Percentiles rank a stretch among this genome's conserved stretches.
These are phyloP conservation scores for Prunus yedoensis DNA, from an alignment of 331 rosid genomes.

Conservation along the genomic window DNA sequence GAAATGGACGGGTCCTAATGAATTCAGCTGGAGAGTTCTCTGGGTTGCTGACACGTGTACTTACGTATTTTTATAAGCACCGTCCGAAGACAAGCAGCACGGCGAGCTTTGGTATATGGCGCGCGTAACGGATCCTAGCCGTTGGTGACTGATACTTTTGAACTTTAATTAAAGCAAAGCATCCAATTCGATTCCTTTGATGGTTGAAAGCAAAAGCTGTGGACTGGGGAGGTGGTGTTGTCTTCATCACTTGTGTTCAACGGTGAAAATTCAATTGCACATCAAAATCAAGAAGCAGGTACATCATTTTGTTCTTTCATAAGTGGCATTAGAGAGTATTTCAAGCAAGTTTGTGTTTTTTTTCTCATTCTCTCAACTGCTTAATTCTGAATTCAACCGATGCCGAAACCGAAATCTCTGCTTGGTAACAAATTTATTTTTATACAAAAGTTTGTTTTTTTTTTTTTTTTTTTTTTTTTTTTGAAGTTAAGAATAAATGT, in stretches of 20 bases:
- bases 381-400: constrained; percentile 18
- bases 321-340: neutral
- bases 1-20: neutral
- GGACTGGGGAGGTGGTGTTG: constrained; percentile 2
- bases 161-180: neutral
- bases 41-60: neutral
- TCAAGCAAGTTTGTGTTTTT: neutral
- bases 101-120: no score
- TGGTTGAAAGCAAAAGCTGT: constrained; percentile 6
- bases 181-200: constrained; percentile 45
- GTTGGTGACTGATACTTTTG: neutral
- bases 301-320: neutral
- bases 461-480: no score
- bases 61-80: neutral
- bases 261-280: constrained; percentile 13
- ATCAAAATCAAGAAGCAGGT: constrained; percentile 11
- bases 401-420: constrained; percentile 37
- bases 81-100: neutral
- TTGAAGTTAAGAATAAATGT: neutral
- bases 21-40: neutral
- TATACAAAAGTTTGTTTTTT: neutral
- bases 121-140: constrained; percentile 6
- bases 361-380: neutral
- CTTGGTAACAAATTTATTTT: constrained; percentile 20
- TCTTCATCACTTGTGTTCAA: neutral